phyloP scores from a whole-genome alignment of 2,329 filamentous ascomycete species.

The Didymellaceae sp. region DNA sequence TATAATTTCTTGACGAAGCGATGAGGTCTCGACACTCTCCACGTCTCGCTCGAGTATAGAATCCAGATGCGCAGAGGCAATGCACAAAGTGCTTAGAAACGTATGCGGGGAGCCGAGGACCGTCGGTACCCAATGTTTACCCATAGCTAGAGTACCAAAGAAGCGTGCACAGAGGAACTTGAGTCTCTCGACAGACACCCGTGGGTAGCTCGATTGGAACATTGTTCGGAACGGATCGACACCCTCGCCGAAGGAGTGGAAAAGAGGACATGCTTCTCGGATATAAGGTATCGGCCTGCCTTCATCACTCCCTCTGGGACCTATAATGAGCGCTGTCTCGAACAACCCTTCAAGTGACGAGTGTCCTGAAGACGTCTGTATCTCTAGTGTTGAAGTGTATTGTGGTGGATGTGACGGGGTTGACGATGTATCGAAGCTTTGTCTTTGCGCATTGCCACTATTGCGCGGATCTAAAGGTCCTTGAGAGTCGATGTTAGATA shows the following conservation, averaged over 20 bases:
- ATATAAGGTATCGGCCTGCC: slow-evolving; percentile 31
- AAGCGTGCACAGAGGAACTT: slow-evolving; percentile 45
- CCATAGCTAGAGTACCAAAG: slow-evolving; percentile 45
- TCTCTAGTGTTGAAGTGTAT: slow-evolving; percentile 8
- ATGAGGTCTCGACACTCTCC: slow-evolving; percentile 41
- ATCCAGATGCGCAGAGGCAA: slow-evolving; percentile 45
- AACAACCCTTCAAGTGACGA: neutral
- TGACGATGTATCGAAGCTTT: slow-evolving; percentile 13
- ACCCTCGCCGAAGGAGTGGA: slow-evolving; percentile 39
- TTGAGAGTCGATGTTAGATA: neutral
- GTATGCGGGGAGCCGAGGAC: slow-evolving; percentile 43
- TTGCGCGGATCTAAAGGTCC: neutral
- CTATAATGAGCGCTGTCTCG: neutral
- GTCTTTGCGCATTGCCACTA: neutral
- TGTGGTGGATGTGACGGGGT: slow-evolving; percentile 2
- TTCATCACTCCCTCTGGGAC: neutral
- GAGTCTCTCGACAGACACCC: slow-evolving; percentile 41
- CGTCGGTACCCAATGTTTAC: slow-evolving; percentile 43
- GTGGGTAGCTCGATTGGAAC: slow-evolving; percentile 37
- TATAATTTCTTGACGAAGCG: slow-evolving; percentile 45
- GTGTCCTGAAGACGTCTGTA: slow-evolving; percentile 3
- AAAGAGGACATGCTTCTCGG: slow-evolving; percentile 15
- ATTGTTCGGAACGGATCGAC: slow-evolving; percentile 47
- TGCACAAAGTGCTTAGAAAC: slow-evolving; percentile 47
- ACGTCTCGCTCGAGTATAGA: slow-evolving; percentile 28